phyloP scores from a whole-genome alignment of 768 basidiomycete genomes.

The Heimioporus sp. region DNA sequence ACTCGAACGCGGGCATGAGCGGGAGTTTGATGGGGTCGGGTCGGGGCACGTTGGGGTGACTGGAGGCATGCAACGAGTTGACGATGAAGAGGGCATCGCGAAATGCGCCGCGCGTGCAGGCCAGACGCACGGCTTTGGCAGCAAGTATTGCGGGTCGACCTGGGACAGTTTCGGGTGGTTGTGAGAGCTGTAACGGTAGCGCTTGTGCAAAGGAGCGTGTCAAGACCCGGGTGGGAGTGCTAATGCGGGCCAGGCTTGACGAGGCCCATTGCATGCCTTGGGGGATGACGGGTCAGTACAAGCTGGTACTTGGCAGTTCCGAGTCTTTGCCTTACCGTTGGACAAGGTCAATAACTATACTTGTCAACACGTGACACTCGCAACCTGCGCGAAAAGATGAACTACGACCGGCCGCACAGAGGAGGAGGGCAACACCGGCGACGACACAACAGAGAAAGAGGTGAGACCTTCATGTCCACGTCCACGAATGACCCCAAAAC shows the following conservation, averaged over 20 bases:
- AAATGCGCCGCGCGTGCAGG: conserved; percentile 40
- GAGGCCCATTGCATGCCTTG: conserved; percentile 69
- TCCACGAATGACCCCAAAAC: background rate
- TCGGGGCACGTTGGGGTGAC: background rate
- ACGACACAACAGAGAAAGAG: conserved; percentile 46
- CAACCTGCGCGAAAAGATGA: conserved; percentile 38
- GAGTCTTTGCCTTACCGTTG: too few relatives aligned
- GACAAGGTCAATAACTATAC: too few relatives aligned
- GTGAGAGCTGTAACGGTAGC: too few relatives aligned
- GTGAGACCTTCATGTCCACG: conserved; percentile 36
- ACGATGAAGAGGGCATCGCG: conserved; percentile 55
- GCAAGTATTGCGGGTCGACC: conserved; percentile 33
- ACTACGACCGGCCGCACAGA: conserved; percentile 52
- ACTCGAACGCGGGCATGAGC: conserved; percentile 30
- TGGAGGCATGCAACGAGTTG: conserved; percentile 53
- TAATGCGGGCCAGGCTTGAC: conserved; percentile 47
- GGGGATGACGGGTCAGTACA: background rate
- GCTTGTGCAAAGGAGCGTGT: background rate
- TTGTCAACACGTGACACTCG: conserved; percentile 21
- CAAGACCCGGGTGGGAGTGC: conserved; percentile 1
- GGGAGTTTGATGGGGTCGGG: conserved; percentile 15
- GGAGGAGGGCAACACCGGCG: conserved; percentile 46
- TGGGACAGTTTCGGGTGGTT: too few relatives aligned
- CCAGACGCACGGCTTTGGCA: conserved; percentile 50
- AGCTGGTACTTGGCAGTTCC: too few relatives aligned